Evolutionary conservation across 352 stramenopile species (phyloP), one percentile per base, ranked within the genome.

Genomic region (Pythium monospermum): DNA sequence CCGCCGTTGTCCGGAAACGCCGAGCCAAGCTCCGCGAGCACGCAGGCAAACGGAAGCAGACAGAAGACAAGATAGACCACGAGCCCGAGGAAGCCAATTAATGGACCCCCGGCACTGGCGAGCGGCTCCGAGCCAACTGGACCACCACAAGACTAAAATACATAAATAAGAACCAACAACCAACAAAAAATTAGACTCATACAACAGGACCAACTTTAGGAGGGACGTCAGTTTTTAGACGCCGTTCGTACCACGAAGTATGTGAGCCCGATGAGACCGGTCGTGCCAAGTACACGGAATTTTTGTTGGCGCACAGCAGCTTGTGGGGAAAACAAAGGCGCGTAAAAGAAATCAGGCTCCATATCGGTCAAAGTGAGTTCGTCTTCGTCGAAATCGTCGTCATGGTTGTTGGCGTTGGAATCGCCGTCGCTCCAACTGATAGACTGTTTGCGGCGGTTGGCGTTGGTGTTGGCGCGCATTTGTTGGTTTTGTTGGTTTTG

Each of bases 31-130:
- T 60, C 53, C 4, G 44, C 18, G 15, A 61, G 22, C 13, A 98
- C 82, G 39, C 95, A 69, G 6, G 74, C 80, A 59, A 96, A 89
- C 15, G 87, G 88, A 4, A 97, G 25, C 0, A 69, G 76, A 76
- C 87, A 96, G 10, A 95, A 51, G 11, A 95, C 61, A 4, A 87
- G 84, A 27, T 96, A 77, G 11, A 94, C 15, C 1, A 74, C 23
- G 48, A 95, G 83, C 5, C 79, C 33, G 28, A 97, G 61, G 36
- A 61, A 25, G 1, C 85, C 73, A 46, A 88, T 21, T 25, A 91
- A 75, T 13, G 65, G 61, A 15, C 69, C 65, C 5, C 62, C 62
- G 0, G 65, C 46, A 0, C 46, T 44, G 32, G 68, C 47, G n/a
- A 76, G 49, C 19, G 46, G 46, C 28, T 71, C 62, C 2, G 60